Conservation (phyloP, 176 grass and related monocot genomes). For the Stipa capillata region DNA sequence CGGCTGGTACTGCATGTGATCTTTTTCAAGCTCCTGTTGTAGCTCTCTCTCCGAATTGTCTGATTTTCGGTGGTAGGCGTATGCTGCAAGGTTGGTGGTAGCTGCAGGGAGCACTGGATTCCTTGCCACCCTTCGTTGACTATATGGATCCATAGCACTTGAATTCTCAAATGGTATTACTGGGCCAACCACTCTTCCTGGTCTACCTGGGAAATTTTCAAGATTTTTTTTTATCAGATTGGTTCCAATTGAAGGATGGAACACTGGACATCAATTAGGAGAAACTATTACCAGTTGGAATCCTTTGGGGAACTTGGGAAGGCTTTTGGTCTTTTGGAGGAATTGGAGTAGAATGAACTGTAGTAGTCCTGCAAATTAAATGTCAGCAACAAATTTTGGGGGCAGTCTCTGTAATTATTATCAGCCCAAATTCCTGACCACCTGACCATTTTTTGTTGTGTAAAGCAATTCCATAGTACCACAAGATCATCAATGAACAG, state of each 20-base stretch:
- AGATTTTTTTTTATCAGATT: conserved; percentile 3
- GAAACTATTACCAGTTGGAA: conserved; percentile 61
- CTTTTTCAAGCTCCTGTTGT: conserved; percentile 40
- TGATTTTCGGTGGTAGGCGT: conserved; percentile 37
- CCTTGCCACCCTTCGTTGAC: conserved; percentile 49
- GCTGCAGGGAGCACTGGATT: conserved; percentile 53
- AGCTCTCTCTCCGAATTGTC: conserved; percentile 40
- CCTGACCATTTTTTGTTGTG: neutral
- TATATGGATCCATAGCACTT: conserved; percentile 45
- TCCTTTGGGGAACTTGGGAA: conserved; percentile 51
- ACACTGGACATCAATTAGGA: neutral
- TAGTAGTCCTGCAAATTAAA: conserved; percentile 52
- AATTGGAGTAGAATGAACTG: conserved; percentile 57
- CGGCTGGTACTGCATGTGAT: conserved; percentile 53
- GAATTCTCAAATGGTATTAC: conserved; percentile 50
- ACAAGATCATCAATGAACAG: conserved; percentile 11
- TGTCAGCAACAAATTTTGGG: conserved; percentile 1
- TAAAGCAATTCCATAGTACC: neutral
- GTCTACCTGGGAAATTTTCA: conserved; percentile 47
- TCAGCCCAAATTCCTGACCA: neutral
- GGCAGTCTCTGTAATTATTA: neutral
- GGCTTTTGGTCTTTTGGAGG: conserved; percentile 40
- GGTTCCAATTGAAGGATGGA: neutral
- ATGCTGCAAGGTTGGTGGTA: conserved; percentile 32
- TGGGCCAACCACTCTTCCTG: conserved; percentile 66